Evolutionary conservation across 2,329 filamentous ascomycete species (phyloP).

Genomic region (Aspergillus pseudoviridinutans): DNA sequence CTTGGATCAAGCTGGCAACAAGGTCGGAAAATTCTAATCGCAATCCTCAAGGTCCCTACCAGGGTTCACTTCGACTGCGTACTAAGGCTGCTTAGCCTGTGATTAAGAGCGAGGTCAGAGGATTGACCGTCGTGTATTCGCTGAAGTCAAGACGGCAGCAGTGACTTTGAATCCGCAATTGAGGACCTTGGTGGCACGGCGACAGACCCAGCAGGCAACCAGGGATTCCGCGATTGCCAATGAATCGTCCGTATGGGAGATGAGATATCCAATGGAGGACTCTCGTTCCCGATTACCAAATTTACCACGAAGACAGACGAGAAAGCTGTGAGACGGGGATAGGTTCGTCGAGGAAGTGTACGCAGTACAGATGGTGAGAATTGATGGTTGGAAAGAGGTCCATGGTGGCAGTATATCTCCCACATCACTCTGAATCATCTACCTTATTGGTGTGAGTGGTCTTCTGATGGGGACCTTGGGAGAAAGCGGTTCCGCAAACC

Average conservation of each 20-base stretch:
- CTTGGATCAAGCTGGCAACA: conserved; percentile 1
- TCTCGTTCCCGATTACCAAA: background rate
- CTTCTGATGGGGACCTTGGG: conserved; percentile 31
- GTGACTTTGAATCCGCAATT: conserved; percentile 5
- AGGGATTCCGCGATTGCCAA: background rate
- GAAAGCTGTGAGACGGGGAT: background rate
- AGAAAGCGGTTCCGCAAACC: conserved; percentile 16
- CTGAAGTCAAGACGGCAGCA: conserved; percentile 1
- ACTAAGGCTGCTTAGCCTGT: background rate
- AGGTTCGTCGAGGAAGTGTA: background rate
- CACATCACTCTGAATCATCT: background rate
- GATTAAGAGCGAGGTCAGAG: background rate
- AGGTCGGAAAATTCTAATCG: background rate
- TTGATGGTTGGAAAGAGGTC: background rate
- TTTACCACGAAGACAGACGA: background rate
- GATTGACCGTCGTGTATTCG: conserved; percentile 8
- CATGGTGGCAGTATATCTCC: conserved; percentile 11
- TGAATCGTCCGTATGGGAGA: background rate
- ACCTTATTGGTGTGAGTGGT: background rate
- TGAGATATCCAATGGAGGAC: background rate
- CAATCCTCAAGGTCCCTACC: conserved; percentile 12
- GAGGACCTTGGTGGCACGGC: conserved; percentile 15
- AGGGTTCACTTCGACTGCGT: background rate
- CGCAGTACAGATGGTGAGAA: background rate
- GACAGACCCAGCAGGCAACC: conserved; percentile 1